Conservation (phyloP, 768 basidiomycete species). For the Mycena pura region DNA sequence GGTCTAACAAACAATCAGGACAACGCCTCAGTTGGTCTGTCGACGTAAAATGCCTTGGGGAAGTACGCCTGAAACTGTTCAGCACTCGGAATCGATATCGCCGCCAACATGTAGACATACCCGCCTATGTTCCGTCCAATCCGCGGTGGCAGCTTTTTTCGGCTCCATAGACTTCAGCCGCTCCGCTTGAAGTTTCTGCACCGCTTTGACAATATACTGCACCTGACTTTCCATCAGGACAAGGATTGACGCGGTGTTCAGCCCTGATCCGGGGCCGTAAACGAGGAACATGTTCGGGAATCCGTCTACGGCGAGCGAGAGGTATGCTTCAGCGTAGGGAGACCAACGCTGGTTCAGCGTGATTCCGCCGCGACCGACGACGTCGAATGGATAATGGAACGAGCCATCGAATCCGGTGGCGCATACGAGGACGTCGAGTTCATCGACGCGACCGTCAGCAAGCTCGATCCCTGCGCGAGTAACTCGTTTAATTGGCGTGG, state of each 20-base stretch:
- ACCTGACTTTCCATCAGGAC: conserved; percentile 8
- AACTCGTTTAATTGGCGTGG: conserved; percentile 10
- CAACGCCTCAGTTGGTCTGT: background rate
- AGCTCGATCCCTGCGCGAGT: conserved; percentile 16
- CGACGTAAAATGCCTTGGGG: background rate
- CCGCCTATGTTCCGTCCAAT: conserved; percentile 20
- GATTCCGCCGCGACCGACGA: conserved; percentile 8
- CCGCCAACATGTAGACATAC: background rate
- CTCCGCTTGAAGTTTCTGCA: conserved; percentile 11
- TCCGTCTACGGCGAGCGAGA: conserved; percentile 9
- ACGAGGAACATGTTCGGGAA: conserved; percentile 15
- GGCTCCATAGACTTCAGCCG: conserved; percentile 10
- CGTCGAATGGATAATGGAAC: conserved; percentile 15
- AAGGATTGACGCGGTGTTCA: conserved; percentile 10
- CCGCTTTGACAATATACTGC: conserved; percentile 8
- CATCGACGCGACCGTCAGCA: conserved; percentile 6
- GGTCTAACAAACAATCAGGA: conserved; percentile 5
- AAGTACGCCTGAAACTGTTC: conserved; percentile 6
- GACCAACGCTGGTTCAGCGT: conserved; percentile 17
- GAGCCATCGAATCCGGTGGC: conserved; percentile 19
- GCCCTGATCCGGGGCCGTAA: conserved; percentile 14
- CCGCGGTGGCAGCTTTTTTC: conserved; percentile 7
- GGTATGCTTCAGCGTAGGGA: conserved; percentile 11
- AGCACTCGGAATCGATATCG: background rate
- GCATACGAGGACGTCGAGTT: conserved; percentile 17